Evolutionary conservation across 257 asterid species (phyloP).

Genomic region (Salvia hispanica): DNA sequence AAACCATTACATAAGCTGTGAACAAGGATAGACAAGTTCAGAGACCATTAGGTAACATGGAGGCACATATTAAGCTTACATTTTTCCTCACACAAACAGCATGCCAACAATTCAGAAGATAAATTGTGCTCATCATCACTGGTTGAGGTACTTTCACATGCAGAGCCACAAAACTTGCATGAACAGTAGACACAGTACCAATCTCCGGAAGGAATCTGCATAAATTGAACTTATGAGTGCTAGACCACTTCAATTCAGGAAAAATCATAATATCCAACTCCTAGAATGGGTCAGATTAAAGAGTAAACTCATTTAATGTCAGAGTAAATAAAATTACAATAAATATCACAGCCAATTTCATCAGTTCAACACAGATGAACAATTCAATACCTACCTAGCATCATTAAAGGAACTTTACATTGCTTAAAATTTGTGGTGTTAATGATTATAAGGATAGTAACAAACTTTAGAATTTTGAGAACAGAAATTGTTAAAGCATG

Average conservation of each 20-base stretch:
- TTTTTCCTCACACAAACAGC: slow-evolving; percentile 83
- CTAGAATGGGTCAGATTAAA: neutral
- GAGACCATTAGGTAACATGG: slow-evolving; percentile 24
- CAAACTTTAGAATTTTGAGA: neutral
- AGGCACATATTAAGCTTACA: slow-evolving; percentile 46
- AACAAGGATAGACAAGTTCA: slow-evolving; percentile 9
- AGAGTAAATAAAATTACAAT: too few species aligned
- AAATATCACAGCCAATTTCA: neutral
- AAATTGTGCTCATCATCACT: slow-evolving; percentile 38
- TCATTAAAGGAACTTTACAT: neutral
- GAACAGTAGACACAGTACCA: slow-evolving; percentile 88
- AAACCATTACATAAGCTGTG: neutral
- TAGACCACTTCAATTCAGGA: slow-evolving; percentile 10
- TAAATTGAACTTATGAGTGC: slow-evolving; percentile 27
- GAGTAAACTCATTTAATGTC: slow-evolving; percentile 21
- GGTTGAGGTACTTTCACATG: slow-evolving; percentile 45
- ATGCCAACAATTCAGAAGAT: slow-evolving; percentile 48
- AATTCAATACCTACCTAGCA: slow-evolving; percentile 15
- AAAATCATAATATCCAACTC: slow-evolving; percentile 13
- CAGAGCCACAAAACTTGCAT: slow-evolving; percentile 85
- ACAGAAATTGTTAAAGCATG: neutral
- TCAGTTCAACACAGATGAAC: neutral
- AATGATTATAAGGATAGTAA: slow-evolving; percentile 7
- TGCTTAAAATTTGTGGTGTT: slow-evolving; percentile 15
- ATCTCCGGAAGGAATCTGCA: slow-evolving; percentile 84